Evolutionary conservation across 345 rosid genomes (phyloP).

Genomic region (Laguncularia racemosa): DNA sequence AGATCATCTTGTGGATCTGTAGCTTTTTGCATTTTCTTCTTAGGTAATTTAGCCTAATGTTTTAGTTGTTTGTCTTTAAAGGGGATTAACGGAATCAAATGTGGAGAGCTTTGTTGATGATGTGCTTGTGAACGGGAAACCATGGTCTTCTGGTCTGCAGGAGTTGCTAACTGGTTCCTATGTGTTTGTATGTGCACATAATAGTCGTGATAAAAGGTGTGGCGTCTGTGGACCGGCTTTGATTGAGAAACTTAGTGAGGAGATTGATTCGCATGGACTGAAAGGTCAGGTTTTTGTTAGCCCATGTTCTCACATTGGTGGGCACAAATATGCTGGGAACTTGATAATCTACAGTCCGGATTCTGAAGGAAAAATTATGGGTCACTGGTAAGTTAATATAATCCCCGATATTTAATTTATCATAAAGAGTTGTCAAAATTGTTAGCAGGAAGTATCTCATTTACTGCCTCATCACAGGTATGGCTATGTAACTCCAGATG

Average conservation of each 20-base stretch:
- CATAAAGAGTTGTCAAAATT: too few relatives aligned
- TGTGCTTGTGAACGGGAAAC: conserved; percentile 72
- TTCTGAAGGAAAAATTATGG: conserved; percentile 49
- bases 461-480: conserved; percentile 49
- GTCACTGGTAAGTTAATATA: conserved; percentile 60
- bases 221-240: conserved; percentile 96
- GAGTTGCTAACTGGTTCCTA: conserved; percentile 57
- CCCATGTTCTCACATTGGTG: conserved; percentile 91
- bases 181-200: conserved; percentile 90
- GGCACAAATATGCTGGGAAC: conserved; percentile 98
- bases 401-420: too few relatives aligned
- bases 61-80: conserved; percentile 8
- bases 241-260: conserved; percentile 62
- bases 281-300: conserved; percentile 47
- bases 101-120: conserved; percentile 80
- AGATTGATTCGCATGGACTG: conserved; percentile 55
- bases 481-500: conserved; percentile 91
- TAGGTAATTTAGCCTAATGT: neutral
- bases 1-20: too few relatives aligned
- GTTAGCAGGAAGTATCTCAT: neutral
- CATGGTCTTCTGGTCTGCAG: conserved; percentile 59
- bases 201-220: conserved; percentile 82
- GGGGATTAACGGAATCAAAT: conserved; percentile 61
- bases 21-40: neutral
- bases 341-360: conserved; percentile 66